Evolutionary conservation across 2,329 filamentous ascomycete genomes (phyloP), one percentile per base, ranked within the genome.

Genomic region (Paraconiothyrium sp.): DNA sequence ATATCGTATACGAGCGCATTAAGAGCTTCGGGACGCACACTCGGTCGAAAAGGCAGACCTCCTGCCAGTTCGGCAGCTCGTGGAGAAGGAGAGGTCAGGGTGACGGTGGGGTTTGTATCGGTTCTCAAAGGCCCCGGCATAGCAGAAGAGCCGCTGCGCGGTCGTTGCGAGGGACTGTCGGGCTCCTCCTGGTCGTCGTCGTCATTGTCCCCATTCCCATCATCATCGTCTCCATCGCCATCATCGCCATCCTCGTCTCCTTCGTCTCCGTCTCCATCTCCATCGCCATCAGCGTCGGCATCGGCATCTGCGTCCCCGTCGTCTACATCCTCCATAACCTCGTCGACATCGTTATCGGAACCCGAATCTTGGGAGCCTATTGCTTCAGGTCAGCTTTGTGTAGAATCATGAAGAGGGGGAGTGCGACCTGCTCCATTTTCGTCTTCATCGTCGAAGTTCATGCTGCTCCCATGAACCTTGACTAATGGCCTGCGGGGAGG

Each of bases 1-100:
- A 99, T 97, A 76, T 99, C 95, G 82, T 98, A 99, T 2, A 91
- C 87, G 44, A 85, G 83, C 14, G 95, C 94, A 1, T 86, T 90
- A 54, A 97, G 82, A n/a, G 89, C 91, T 73, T 97, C 93, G 11
- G 89, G 85, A 0, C 92, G 88, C n/a, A 93, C 85, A 54, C 82
- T 84, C 0, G 90, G 90, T 51, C 86, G 88, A 67, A 81, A 84
- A 62, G 79, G 81, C 44, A 79, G 80, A 54, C 71, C 72, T 14
- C 60, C 73, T 56, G 62, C 58, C 49, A 55, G 58, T 44, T 67
- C 72, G 16, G 68, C 80, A 61, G 74, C 67, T 63, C 78, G 70
- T 2, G 78, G 80, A 34, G 83, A 83, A 5, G 83, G 80, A 1
- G 84, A 83, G 3, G 82, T 84, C 58, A 84, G 75, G 20, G 81